These are phyloP conservation scores for Naganishia sp. DNA, from an alignment of 1,284 basidiomycete genomes.

Conservation along the genomic window DNA sequence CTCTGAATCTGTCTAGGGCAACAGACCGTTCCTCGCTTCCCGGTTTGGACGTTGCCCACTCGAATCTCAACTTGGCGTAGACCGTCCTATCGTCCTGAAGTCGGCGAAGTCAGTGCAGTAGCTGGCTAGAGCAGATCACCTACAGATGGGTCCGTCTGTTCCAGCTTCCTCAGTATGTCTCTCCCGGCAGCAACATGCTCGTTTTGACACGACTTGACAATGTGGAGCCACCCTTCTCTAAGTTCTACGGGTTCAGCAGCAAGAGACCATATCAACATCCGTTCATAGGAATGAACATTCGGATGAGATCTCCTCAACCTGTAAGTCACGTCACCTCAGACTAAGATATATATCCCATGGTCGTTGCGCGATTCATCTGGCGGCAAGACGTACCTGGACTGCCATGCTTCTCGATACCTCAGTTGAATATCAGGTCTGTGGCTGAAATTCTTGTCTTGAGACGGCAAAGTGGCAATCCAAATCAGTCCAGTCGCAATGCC, in stretches of 20 bases:
- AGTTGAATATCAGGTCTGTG: constrained; percentile 29
- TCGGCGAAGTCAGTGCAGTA: not conserved
- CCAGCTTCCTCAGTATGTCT: constrained; percentile 39
- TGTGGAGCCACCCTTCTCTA: constrained; percentile 45
- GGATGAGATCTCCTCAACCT: constrained; percentile 46
- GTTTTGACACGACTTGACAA: constrained; percentile 46
- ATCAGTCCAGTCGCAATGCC: not conserved
- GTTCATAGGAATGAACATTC: constrained; percentile 46
- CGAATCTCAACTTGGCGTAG: constrained; percentile 44
- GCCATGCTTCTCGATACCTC: constrained; percentile 29
- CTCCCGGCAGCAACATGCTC: constrained; percentile 42
- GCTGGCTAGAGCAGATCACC: constrained; percentile 23
- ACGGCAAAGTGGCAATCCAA: constrained; percentile 7
- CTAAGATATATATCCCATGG: constrained; percentile 32
- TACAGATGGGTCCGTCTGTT: constrained; percentile 39
- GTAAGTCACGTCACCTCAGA: constrained; percentile 34
- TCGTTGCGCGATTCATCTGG: constrained; percentile 26
- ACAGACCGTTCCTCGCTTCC: constrained; percentile 27
- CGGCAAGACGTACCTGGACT: constrained; percentile 28
- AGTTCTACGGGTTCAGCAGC: constrained; percentile 42
- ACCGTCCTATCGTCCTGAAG: constrained; percentile 46
- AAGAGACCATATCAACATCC: constrained; percentile 46
- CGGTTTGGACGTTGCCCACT: constrained; percentile 37
- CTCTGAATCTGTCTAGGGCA: constrained; percentile 35
- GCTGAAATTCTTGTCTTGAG: constrained; percentile 38